These are phyloP conservation scores for Rhynchosporium graminicola DNA, from an alignment of 2,329 filamentous ascomycete species.

Conservation along the genomic window DNA sequence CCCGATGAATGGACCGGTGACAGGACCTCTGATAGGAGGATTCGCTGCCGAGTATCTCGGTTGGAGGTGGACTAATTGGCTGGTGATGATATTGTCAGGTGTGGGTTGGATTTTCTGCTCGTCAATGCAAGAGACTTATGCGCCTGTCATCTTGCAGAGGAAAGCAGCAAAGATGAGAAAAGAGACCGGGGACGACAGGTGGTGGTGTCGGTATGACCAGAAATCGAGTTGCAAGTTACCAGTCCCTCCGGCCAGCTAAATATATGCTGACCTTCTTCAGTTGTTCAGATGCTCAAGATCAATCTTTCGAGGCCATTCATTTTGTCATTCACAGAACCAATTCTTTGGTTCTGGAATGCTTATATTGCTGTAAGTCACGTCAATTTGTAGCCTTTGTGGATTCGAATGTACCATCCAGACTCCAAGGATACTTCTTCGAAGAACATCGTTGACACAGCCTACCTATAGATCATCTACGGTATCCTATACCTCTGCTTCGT, in stretches of 20 bases:
- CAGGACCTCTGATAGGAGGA: slow-evolving; percentile 75
- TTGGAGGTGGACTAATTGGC: slow-evolving; percentile 88
- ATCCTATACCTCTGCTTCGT: slow-evolving; percentile 91
- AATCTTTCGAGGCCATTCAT: slow-evolving; percentile 78
- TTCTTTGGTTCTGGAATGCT: slow-evolving; percentile 69
- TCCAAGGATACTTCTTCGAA: background rate
- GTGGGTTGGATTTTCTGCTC: slow-evolving; percentile 59
- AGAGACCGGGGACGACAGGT: slow-evolving; percentile 69
- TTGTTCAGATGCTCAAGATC: slow-evolving; percentile 67
- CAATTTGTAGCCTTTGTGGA: background rate
- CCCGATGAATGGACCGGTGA: slow-evolving; percentile 72
- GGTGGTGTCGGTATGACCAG: slow-evolving; percentile 81
- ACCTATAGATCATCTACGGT: slow-evolving; percentile 66
- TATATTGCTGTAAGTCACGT: slow-evolving; percentile 56
- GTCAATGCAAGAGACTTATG: slow-evolving; percentile 73
- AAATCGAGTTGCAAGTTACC: slow-evolving; percentile 43
- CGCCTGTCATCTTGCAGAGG: slow-evolving; percentile 66
- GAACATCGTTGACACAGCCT: background rate
- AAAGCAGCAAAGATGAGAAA: slow-evolving; percentile 66
- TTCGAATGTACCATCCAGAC: no score
- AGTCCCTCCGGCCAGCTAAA: background rate
- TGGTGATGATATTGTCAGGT: slow-evolving; percentile 71
- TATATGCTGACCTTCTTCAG: slow-evolving; percentile 44
- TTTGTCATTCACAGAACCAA: slow-evolving; percentile 79
- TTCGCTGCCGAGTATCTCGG: slow-evolving; percentile 77